Conservation (phyloP, 176 grass and related monocot genomes). For the Cymbopogon citratus region DNA sequence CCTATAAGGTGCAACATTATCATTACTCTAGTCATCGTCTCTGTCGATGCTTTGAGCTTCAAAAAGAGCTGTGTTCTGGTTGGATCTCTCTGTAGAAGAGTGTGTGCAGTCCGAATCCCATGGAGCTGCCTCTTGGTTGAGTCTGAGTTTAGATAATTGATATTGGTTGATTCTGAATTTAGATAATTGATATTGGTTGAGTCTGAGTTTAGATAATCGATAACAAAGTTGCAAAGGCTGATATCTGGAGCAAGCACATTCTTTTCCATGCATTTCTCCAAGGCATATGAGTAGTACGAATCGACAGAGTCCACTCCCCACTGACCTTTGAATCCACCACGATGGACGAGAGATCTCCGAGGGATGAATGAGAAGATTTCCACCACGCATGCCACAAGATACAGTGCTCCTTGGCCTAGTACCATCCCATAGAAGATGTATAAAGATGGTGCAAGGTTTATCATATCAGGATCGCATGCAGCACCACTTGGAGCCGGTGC, state of each 20-base stretch:
- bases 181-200: too few species aligned
- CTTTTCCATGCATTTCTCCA: constrained; percentile 14
- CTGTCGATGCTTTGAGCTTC: not conserved
- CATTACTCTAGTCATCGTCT: not conserved
- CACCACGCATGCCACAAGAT: not conserved
- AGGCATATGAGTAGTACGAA: constrained; percentile 6
- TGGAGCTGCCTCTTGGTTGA: not conserved
- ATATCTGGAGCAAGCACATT: too few species aligned
- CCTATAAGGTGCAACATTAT: not conserved
- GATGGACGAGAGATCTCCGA: not conserved
- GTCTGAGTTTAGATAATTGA: constrained; percentile 1
- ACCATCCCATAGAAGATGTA: too few species aligned
- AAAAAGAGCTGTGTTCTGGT: not conserved
- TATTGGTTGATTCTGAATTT: too few species aligned
- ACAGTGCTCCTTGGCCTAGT: too few species aligned
- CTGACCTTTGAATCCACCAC: not conserved
- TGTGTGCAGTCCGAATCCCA: constrained; percentile 4
- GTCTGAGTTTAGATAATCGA: too few species aligned
- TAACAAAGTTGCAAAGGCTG: too few species aligned
- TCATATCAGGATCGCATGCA: too few species aligned
- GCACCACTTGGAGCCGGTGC: too few species aligned
- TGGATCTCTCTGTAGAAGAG: too few species aligned
- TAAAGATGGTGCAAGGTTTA: too few species aligned
- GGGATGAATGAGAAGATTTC: constrained; percentile 5
- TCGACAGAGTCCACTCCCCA: not conserved